phyloP scores from a whole-genome alignment of 108 stramenopile species.

The Nitzschia sp. region DNA sequence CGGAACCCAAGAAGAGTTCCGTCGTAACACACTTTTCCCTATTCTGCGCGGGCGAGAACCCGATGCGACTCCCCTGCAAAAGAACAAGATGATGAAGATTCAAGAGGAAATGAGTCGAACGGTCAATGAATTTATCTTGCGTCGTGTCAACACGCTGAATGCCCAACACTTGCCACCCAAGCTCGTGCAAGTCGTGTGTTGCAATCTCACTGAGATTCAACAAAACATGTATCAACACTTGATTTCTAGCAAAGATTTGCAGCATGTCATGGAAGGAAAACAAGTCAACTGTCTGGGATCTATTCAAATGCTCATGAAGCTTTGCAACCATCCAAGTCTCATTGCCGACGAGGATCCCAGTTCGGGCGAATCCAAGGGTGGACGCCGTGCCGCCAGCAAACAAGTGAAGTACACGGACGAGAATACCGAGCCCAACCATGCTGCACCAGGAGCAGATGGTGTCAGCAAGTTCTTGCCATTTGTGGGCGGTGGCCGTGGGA shows the following conservation, averaged over 20 bases:
- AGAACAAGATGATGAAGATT: slow-evolving; percentile 73
- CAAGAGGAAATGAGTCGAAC: slow-evolving; percentile 88
- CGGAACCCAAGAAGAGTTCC: slow-evolving; percentile 87
- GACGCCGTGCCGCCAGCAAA: slow-evolving; percentile 59
- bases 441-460: slow-evolving; percentile 81
- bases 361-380: slow-evolving; percentile 32
- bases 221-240: slow-evolving; percentile 94
- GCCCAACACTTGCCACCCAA: slow-evolving; percentile 98
- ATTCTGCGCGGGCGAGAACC: slow-evolving; percentile 95
- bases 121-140: slow-evolving; percentile 95
- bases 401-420: slow-evolving; percentile 67
- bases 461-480: slow-evolving; percentile 79
- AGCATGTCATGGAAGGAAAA: slow-evolving; percentile 94
- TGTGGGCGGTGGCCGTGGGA: slow-evolving; percentile 49
- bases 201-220: slow-evolving; percentile 93
- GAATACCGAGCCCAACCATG: slow-evolving; percentile 43
- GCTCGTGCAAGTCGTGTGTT: slow-evolving; percentile 97
- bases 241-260: slow-evolving; percentile 87
- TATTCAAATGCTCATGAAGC: slow-evolving; percentile 94
- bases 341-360: slow-evolving; percentile 70
- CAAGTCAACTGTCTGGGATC: slow-evolving; percentile 94
- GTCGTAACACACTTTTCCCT: slow-evolving; percentile 71
- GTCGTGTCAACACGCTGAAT: slow-evolving; percentile 95
- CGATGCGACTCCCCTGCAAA: slow-evolving; percentile 88
- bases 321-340: slow-evolving; percentile 93